Evolutionary conservation across 2,329 filamentous ascomycete genomes (phyloP).

Genomic region (Nigrospora sphaerica): DNA sequence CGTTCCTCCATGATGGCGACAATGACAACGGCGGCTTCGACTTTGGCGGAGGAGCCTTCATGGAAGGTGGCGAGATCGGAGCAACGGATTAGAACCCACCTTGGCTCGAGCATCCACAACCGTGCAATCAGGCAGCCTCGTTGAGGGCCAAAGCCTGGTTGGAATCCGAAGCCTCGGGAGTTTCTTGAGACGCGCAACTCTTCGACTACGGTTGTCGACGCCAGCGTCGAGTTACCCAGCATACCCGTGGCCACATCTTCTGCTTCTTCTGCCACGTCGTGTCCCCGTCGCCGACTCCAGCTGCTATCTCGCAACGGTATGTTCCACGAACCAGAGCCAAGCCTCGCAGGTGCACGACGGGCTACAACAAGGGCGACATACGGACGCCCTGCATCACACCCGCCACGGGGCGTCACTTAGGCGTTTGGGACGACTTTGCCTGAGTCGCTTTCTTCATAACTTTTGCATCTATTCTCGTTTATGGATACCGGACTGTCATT

Average conservation of each 20-base stretch:
- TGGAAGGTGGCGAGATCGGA: slow-evolving; percentile 52
- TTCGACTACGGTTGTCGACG: neutral
- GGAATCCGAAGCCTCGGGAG: neutral
- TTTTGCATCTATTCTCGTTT: slow-evolving; percentile 5
- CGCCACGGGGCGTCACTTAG: neutral
- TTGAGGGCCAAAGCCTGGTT: neutral
- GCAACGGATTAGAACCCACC: neutral
- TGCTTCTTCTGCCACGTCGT: neutral
- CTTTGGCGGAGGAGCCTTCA: slow-evolving; percentile 15
- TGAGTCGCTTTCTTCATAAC: neutral
- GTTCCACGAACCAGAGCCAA: neutral
- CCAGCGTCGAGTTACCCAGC: no score
- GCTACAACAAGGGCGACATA: no score
- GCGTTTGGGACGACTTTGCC: neutral
- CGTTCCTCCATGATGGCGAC: slow-evolving; percentile 1
- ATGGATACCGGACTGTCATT: neutral
- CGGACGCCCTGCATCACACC: no score
- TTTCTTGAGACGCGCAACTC: neutral
- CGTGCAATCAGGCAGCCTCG: neutral
- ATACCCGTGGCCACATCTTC: no score
- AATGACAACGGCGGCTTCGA: slow-evolving; percentile 1
- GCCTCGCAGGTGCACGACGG: neutral
- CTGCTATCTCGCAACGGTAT: neutral
- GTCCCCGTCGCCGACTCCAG: neutral
- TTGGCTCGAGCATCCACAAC: neutral